Percentiles rank a stretch among this genome's conserved stretches.
These are phyloP conservation scores for Coniochaeta sp. DNA, from an alignment of 2,329 filamentous ascomycete genomes.

Conservation along the genomic window DNA sequence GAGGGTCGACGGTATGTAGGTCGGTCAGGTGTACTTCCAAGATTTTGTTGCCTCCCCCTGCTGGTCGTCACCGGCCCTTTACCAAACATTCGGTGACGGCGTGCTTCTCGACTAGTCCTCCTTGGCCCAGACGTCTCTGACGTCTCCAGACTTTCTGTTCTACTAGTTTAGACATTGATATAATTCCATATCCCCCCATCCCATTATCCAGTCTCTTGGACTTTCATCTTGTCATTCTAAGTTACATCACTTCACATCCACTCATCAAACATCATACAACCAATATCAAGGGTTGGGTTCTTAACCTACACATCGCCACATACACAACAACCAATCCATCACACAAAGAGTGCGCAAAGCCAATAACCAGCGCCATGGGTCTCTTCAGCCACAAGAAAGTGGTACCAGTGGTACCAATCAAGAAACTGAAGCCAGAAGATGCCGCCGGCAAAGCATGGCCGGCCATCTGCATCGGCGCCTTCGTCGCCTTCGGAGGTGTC, in stretches of 20 bases:
- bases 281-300: neutral
- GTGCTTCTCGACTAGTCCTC: neutral
- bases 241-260: neutral
- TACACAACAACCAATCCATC: neutral
- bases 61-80: neutral
- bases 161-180: neutral
- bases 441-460: slow-evolving; percentile 7
- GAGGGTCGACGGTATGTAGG: neutral
- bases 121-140: neutral
- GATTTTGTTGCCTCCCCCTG: neutral
- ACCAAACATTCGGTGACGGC: neutral
- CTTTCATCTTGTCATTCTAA: neutral
- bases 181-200: neutral
- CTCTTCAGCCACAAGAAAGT: neutral
- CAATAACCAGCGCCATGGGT: neutral
- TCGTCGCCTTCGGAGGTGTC: slow-evolving; percentile 9
- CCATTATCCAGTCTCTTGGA: neutral
- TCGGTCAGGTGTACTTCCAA: neutral
- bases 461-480: slow-evolving; percentile 10
- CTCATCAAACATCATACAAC: neutral
- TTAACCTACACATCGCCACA: neutral
- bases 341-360: neutral
- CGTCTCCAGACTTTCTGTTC: neutral
- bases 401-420: neutral
- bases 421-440: neutral